Evolutionary conservation across 257 asterid genomes (phyloP).

Genomic region (Lithospermum erythrorhizon): DNA sequence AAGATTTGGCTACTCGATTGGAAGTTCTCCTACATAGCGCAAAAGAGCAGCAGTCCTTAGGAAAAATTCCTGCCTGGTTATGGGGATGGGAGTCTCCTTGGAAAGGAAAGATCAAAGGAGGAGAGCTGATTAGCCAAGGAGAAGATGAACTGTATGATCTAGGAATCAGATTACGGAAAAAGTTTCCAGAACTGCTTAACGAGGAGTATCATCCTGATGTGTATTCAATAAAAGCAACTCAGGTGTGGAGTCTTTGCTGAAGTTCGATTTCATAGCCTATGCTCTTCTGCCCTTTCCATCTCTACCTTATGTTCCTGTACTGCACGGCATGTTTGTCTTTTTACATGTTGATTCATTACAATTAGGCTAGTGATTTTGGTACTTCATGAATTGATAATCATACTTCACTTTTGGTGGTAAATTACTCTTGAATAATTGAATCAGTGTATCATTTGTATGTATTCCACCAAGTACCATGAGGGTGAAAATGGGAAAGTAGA

Average conservation of each 20-base stretch:
- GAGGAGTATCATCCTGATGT: constrained; percentile 83
- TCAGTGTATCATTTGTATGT: no score
- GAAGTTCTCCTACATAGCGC: constrained; percentile 42
- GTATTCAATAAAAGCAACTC: constrained; percentile 82
- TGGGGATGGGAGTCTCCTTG: constrained; percentile 84
- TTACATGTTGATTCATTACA: not conserved
- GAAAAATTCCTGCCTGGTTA: constrained; percentile 67
- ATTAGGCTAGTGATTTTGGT: no score
- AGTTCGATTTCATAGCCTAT: not conserved
- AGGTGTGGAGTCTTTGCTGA: constrained; percentile 31
- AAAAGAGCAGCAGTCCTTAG: constrained; percentile 34
- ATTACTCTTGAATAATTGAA: no score
- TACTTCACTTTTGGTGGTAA: no score
- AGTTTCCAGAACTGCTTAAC: constrained; percentile 51
- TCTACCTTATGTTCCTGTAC: not conserved
- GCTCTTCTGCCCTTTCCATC: not conserved
- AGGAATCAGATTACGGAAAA: constrained; percentile 67
- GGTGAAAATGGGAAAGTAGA: no score
- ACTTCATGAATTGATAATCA: no score
- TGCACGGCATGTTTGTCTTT: not conserved
- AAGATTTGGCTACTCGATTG: constrained; percentile 47
- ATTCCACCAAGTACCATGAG: no score
- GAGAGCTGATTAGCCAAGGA: constrained; percentile 77
- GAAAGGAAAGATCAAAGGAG: constrained; percentile 76
- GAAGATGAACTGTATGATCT: constrained; percentile 78